Base-by-base conservation (phyloP, 306 rosid species). In the Prinsepia uniflora region DNA sequence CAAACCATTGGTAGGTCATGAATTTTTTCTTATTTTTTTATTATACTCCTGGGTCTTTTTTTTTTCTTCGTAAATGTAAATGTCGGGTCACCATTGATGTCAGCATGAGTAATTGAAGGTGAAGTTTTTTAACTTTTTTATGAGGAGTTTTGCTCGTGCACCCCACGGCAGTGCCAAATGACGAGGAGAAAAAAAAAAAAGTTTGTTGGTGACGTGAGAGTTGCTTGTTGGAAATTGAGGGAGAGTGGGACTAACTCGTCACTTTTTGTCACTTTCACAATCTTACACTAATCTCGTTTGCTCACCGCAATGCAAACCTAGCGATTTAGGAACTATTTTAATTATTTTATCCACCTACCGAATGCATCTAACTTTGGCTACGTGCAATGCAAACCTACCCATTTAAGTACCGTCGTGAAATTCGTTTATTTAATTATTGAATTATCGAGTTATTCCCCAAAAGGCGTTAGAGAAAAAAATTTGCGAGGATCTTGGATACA, bases 151-250 rank as follows among this genome's bases (percentile, higher is more conserved):
- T 65, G 43, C 44, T 56, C 18, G 63, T 77, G 67, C 59, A 47
- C 68, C 57, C 63, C 76, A 77, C 81, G 81, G 68, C 76, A 65
- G 34, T 64, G 47, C 48, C 19, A 77, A 48, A 58, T 20, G 6
- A 43, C 8, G 5, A n/a, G 8, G 47, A 2, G 2, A 24, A 30
- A 30, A 24, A 24, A 30, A 30, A 30, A 30, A 72, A 8, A 24
- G 5, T 39, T 61, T 11, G 9, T 22, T 3, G 61, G 36, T 65
- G 72, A 80, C 22, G 57, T 80, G 72, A 68, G 72, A 68, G 47
- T 61, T 17, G 34, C 68, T 64, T 63, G 72, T 70, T 22, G 40
- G 49, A 55, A 46, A 20, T 8, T 61, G 55, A 8, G 8, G 74
- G 8, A 43, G 64, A 43, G n/a, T 3, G 19, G 24, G 74, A 43